These are phyloP conservation scores for Camelina laxa DNA, from an alignment of 345 rosid genomes.

Conservation along the genomic window DNA sequence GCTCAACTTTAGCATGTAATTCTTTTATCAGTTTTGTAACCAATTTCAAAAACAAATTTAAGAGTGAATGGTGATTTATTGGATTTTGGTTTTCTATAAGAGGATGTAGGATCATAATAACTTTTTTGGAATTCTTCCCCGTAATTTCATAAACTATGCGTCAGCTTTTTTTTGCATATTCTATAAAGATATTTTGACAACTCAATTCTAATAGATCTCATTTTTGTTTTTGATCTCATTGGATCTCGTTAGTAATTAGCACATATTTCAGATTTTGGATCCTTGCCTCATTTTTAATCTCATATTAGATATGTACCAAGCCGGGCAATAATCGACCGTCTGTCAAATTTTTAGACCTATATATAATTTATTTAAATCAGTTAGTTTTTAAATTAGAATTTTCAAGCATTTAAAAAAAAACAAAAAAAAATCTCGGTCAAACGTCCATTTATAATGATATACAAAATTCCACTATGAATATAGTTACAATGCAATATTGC, in stretches of 20 bases:
- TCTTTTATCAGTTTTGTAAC: constrained; percentile 25
- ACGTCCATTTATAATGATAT: not conserved
- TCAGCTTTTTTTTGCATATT: not conserved
- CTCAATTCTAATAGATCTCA: not conserved
- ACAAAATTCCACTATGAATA: not conserved
- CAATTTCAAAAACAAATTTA: constrained; percentile 4
- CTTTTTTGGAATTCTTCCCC: not conserved
- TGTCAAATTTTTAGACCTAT: too few relatives aligned
- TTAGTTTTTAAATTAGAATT: too few relatives aligned
- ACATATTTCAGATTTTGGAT: too few relatives aligned
- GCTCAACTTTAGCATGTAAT: constrained; percentile 35
- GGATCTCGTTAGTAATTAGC: too few relatives aligned
- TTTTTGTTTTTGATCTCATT: too few relatives aligned
- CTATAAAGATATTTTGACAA: not conserved
- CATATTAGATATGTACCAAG: too few relatives aligned
- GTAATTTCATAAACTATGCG: not conserved
- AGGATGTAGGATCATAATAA: constrained; percentile 20
- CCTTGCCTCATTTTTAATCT: too few relatives aligned
- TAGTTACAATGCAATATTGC: not conserved
- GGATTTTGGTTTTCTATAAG: constrained; percentile 2
- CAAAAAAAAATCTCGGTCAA: not conserved
- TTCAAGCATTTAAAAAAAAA: too few relatives aligned
- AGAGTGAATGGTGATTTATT: constrained; percentile 7
- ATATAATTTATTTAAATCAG: too few relatives aligned
- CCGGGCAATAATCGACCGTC: too few relatives aligned